Evolutionary conservation across 495 filamentous ascomycete genomes (phyloP).

Genomic region (Massariosphaeria phaeospora): DNA sequence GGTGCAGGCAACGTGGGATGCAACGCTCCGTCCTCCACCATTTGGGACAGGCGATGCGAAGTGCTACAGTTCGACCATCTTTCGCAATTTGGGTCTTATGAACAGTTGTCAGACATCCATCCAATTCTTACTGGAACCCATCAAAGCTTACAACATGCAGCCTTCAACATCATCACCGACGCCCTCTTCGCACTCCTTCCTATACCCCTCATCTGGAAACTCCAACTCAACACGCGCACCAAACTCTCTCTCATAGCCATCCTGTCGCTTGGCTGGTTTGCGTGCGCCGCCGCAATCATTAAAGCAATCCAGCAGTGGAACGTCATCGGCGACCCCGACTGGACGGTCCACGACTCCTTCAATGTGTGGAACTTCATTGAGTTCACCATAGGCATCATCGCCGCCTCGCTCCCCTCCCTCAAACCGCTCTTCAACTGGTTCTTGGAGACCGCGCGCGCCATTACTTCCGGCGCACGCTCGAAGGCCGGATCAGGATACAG

Average conservation of each 20-base stretch:
- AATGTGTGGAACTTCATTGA: slow-evolving; percentile 37
- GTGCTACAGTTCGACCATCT: slow-evolving; percentile 33
- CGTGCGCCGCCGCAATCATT: slow-evolving; percentile 35
- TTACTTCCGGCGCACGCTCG: slow-evolving; percentile 26
- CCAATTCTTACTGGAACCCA: neutral
- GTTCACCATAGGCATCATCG: slow-evolving; percentile 33
- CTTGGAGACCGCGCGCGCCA: slow-evolving; percentile 28
- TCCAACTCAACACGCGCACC: slow-evolving; percentile 35
- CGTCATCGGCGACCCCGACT: slow-evolving; percentile 29
- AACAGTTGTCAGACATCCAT: slow-evolving; percentile 32
- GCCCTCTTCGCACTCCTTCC: slow-evolving; percentile 36
- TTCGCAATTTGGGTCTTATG: slow-evolving; percentile 34
- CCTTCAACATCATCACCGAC: slow-evolving; percentile 38
- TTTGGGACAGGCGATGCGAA: slow-evolving; percentile 29
- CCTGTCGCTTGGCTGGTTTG: slow-evolving; percentile 36
- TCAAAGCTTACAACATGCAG: slow-evolving; percentile 2
- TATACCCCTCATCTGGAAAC: slow-evolving; percentile 35
- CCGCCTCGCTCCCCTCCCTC: slow-evolving; percentile 33
- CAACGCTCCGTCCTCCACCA: slow-evolving; percentile 22
- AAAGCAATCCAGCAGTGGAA: slow-evolving; percentile 35
- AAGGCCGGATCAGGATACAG: slow-evolving; percentile 13
- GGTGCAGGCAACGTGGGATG: slow-evolving; percentile 32
- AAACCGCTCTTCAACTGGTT: slow-evolving; percentile 37
- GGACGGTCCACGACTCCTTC: slow-evolving; percentile 34
- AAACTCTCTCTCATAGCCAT: slow-evolving; percentile 35